Percentiles rank a stretch among this genome's conserved stretches.
These are phyloP conservation scores for Candida labiduridarum DNA, from an alignment of 1,139 yeast genomes.

Conservation along the genomic window DNA sequence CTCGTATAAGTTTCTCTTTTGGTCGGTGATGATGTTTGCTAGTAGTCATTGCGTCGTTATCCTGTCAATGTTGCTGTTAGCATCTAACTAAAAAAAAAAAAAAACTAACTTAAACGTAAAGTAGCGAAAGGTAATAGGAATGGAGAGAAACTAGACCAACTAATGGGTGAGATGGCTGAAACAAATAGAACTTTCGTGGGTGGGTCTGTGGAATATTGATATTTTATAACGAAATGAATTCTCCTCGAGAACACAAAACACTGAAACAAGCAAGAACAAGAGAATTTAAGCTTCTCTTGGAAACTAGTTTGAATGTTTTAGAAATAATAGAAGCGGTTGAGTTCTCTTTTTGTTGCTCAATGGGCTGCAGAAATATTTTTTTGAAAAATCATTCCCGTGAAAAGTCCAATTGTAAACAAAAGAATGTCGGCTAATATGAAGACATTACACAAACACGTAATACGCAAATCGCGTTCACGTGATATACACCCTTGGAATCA, in stretches of 20 bases:
- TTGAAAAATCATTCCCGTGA: background rate
- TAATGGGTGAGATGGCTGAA: background rate
- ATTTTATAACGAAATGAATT: background rate
- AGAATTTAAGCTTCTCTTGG: background rate
- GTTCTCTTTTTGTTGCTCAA: background rate
- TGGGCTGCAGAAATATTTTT: background rate
- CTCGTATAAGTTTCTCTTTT: background rate
- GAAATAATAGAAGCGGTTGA: no score
- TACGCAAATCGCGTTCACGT: background rate
- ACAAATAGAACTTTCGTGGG: background rate
- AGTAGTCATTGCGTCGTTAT: background rate
- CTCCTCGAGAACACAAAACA: background rate
- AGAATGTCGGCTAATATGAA: background rate
- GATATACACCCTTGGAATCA: background rate
- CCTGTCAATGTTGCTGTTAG: background rate
- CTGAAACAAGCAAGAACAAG: background rate
- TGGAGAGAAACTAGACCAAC: background rate
- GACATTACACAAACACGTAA: background rate
- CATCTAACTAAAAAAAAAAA: background rate
- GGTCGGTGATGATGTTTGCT: background rate
- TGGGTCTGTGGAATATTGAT: background rate
- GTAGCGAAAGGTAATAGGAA: background rate
- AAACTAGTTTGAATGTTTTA: background rate
- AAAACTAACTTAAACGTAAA: background rate
- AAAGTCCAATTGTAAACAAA: conserved; percentile 1